Conservation (phyloP, 2,329 filamentous ascomycete species). For the Penicillium sp. region DNA sequence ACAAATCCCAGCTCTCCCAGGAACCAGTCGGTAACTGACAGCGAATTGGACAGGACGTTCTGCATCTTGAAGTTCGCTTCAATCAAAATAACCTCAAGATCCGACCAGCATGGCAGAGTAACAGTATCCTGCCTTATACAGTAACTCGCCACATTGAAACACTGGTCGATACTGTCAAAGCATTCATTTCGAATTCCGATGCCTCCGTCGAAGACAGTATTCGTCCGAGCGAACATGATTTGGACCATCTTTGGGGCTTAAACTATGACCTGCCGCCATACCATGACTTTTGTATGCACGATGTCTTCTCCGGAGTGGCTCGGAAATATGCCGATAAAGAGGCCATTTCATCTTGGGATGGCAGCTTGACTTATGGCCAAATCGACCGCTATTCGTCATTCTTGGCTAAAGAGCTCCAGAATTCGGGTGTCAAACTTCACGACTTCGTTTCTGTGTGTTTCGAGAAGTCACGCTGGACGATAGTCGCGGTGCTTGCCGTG, state of each 20-base stretch:
- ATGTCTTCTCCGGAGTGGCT: constrained; percentile 39
- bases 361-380: constrained; percentile 29
- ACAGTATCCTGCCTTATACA: constrained; percentile 45
- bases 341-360: constrained; percentile 34
- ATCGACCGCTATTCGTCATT: constrained; percentile 37
- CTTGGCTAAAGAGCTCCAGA: constrained; percentile 25
- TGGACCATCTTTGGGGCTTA: constrained; percentile 50
- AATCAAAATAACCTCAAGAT: constrained; percentile 32
- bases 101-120: constrained; percentile 43
- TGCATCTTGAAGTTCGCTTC: constrained; percentile 36
- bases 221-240: constrained; percentile 36
- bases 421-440: constrained; percentile 27
- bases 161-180: constrained; percentile 42
- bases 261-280: constrained; percentile 46
- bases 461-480: constrained; percentile 35
- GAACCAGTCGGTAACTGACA: constrained; percentile 2
- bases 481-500: constrained; percentile 32
- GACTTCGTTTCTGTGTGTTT: constrained; percentile 34
- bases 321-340: constrained; percentile 24
- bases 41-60: constrained; percentile 21
- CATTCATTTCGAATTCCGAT: constrained; percentile 31
- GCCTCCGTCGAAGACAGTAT: constrained; percentile 34
- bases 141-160: constrained; percentile 44
- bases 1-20: background rate
- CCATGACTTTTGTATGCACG: constrained; percentile 48